phyloP scores from a whole-genome alignment of 2,329 filamentous ascomycete genomes.

The Microdochium paspali region DNA sequence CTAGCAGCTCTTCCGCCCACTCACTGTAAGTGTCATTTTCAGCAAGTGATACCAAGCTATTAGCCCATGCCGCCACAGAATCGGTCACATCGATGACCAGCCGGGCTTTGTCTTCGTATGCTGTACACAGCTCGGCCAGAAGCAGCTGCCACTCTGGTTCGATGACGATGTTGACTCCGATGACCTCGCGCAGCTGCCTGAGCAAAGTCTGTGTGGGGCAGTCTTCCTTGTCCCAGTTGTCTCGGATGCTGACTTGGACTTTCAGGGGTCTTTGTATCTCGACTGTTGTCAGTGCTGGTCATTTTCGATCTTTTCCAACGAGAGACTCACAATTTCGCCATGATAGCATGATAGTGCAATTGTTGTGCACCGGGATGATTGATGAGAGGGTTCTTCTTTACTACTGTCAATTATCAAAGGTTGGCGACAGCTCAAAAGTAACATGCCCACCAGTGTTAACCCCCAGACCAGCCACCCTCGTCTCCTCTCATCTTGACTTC shows the following conservation, averaged over 20 bases:
- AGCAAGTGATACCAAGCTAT: slow-evolving; percentile 27
- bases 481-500: background rate
- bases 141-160: slow-evolving; percentile 11
- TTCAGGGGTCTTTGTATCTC: slow-evolving; percentile 28
- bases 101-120: slow-evolving; percentile 26
- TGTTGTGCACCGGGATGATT: too few relatives aligned
- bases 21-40: slow-evolving; percentile 27
- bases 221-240: slow-evolving; percentile 28
- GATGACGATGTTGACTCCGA: slow-evolving; percentile 27
- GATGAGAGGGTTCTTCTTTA: too few relatives aligned
- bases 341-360: background rate
- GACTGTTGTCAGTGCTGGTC: background rate
- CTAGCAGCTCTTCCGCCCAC: slow-evolving; percentile 32
- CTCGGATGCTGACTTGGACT: slow-evolving; percentile 30
- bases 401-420: too few relatives aligned
- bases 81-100: slow-evolving; percentile 27
- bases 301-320: too few relatives aligned
- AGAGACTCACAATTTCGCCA: background rate
- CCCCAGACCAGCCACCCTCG: background rate
- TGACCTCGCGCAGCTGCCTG: slow-evolving; percentile 16
- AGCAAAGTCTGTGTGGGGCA: slow-evolving; percentile 22
- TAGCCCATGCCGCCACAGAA: slow-evolving; percentile 28
- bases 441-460: too few relatives aligned
- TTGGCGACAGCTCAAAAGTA: too few relatives aligned
- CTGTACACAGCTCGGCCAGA: slow-evolving; percentile 6